These are phyloP conservation scores for Beauveria australis DNA, from an alignment of 2,329 filamentous ascomycete genomes.

Conservation along the genomic window DNA sequence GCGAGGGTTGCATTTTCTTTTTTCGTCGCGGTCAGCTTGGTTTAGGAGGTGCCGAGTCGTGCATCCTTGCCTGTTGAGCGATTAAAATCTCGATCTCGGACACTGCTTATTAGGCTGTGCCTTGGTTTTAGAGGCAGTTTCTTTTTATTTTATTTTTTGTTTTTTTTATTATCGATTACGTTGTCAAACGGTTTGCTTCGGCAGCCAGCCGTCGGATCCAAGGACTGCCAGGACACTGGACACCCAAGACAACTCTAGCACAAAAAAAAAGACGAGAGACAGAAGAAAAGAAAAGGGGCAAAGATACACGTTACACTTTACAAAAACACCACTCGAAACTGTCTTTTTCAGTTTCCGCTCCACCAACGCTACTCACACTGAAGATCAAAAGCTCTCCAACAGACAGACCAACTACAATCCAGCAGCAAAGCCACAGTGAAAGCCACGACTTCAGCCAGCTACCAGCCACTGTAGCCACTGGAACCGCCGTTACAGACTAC, in stretches of 20 bases:
- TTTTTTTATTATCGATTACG: background rate
- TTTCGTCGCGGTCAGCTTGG: background rate
- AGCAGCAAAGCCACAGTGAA: too few relatives aligned
- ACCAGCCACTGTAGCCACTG: too few relatives aligned
- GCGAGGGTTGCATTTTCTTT: background rate
- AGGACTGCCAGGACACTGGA: background rate
- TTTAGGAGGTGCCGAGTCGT: background rate
- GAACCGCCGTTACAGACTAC: too few relatives aligned
- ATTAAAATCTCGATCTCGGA: slow-evolving; percentile 1
- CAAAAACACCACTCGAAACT: too few relatives aligned
- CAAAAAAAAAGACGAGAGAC: background rate
- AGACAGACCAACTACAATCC: too few relatives aligned
- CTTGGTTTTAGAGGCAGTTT: background rate
- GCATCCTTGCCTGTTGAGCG: background rate
- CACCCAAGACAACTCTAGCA: background rate
- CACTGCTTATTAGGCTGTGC: background rate
- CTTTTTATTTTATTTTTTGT: background rate
- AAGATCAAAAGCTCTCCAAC: too few relatives aligned
- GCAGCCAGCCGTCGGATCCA: background rate
- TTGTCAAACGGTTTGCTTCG: background rate
- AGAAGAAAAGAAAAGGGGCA: background rate
- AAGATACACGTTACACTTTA: too few relatives aligned
- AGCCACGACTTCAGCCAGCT: too few relatives aligned
- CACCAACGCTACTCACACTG: too few relatives aligned
- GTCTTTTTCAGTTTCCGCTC: too few relatives aligned